Evolutionary conservation across 345 rosid species (phyloP).

Genomic region (Eutrema japonicum): DNA sequence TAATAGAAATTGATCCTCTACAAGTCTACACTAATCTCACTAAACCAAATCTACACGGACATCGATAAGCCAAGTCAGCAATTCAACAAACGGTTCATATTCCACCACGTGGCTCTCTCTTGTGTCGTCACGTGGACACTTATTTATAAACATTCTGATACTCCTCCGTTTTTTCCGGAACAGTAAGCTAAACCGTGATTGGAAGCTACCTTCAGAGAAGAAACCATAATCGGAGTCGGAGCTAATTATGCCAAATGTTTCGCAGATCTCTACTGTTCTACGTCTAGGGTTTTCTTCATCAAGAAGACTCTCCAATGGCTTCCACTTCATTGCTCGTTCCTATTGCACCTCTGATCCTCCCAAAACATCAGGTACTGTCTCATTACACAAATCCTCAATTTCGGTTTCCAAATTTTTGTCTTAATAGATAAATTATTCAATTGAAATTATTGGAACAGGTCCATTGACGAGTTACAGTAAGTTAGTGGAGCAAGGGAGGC

Average conservation of each 20-base stretch:
- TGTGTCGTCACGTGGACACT: conserved; percentile 1
- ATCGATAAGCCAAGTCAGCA: conserved; percentile 8
- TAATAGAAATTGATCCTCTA: too few species aligned
- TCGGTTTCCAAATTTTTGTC: not conserved
- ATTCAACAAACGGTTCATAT: conserved; percentile 5
- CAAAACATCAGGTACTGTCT: conserved; percentile 49
- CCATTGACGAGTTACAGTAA: conserved; percentile 58
- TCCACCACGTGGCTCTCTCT: conserved; percentile 23
- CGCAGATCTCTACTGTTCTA: conserved; percentile 44
- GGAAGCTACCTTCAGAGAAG: not conserved
- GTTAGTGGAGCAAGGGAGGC: conserved; percentile 71
- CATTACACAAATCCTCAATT: not conserved
- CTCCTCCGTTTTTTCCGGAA: conserved; percentile 1
- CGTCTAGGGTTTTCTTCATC: conserved; percentile 27
- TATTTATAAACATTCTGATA: conserved; percentile 14
- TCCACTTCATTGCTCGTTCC: conserved; percentile 41
- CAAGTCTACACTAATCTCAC: not conserved
- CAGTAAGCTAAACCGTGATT: conserved; percentile 28
- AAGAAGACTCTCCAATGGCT: conserved; percentile 32
- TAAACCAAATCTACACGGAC: conserved; percentile 22
- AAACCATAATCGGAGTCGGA: not conserved
- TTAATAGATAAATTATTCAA: not conserved
- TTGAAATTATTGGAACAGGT: conserved; percentile 44
- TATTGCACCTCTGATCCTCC: conserved; percentile 48
- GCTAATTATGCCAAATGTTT: conserved; percentile 44